Percentiles rank a stretch among this genome's conserved stretches.
phyloP scores from a whole-genome alignment of 2,329 filamentous ascomycete species.

The Diaporthe australafricana region DNA sequence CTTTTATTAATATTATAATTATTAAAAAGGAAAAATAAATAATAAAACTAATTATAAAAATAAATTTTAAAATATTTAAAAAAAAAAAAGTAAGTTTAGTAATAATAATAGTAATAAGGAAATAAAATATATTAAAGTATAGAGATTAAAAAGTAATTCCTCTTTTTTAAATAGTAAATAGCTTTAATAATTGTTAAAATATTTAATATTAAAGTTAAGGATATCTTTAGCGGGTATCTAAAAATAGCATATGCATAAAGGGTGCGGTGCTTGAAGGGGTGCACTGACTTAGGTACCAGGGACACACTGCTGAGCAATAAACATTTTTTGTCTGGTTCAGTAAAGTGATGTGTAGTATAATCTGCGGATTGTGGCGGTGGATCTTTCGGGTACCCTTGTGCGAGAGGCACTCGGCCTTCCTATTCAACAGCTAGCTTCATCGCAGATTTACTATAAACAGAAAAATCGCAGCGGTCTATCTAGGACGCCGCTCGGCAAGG shows the following conservation, averaged over 20 bases:
- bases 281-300: background rate
- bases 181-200: background rate
- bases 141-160: background rate
- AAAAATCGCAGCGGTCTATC: conserved; percentile 7
- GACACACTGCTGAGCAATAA: conserved; percentile 4
- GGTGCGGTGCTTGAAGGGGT: no score
- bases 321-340: conserved; percentile 15
- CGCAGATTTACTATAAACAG: background rate
- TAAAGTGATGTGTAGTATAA: background rate
- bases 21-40: no score
- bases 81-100: background rate
- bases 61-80: background rate
- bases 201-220: no score
- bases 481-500: background rate
- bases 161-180: background rate
- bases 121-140: background rate
- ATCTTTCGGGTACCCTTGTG: background rate
- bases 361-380: conserved; percentile 8
- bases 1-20: no score
- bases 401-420: background rate
- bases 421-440: background rate
- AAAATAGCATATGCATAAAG: no score
- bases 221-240: no score
- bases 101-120: background rate
- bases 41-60: no score